Percentiles rank a stretch among this genome's conserved stretches.
Evolutionary conservation across 306 rosid species (phyloP).

Genomic region (Fragaria ananassa): DNA sequence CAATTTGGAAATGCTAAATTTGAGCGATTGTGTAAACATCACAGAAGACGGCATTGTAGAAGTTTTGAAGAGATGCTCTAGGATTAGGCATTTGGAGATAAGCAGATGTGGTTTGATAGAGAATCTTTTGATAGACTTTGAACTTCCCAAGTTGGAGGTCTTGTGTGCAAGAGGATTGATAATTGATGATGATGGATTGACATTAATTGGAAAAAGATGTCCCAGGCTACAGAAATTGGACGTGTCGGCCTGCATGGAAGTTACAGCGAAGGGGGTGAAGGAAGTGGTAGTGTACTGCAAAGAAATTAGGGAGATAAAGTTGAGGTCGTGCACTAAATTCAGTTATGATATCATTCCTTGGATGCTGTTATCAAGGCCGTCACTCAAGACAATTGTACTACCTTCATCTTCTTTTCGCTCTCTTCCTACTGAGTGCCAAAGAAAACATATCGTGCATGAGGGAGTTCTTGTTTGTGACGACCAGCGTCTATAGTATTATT

Average conservation of each 20-base stretch:
- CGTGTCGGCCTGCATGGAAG: slow-evolving; percentile 38
- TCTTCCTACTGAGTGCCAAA: slow-evolving; percentile 28
- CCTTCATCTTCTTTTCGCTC: slow-evolving; percentile 24
- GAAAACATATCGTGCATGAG: slow-evolving; percentile 42
- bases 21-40: slow-evolving; percentile 32
- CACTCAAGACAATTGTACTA: slow-evolving; percentile 50
- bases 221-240: slow-evolving; percentile 38
- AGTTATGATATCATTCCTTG: slow-evolving; percentile 35
- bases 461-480: slow-evolving; percentile 44
- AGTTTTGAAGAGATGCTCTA: slow-evolving; percentile 42
- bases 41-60: slow-evolving; percentile 41
- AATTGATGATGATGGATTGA: slow-evolving; percentile 51
- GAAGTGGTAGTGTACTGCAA: slow-evolving; percentile 50
- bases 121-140: slow-evolving; percentile 34
- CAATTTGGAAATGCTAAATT: slow-evolving; percentile 44
- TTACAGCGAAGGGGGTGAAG: slow-evolving; percentile 58
- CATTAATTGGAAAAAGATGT: slow-evolving; percentile 48
- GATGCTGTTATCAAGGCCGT: slow-evolving; percentile 46
- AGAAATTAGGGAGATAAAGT: slow-evolving; percentile 54
- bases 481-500: neutral
- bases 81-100: slow-evolving; percentile 41
- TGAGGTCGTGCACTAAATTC: slow-evolving; percentile 41
- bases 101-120: slow-evolving; percentile 23
- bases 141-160: slow-evolving; percentile 46
- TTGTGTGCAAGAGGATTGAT: slow-evolving; percentile 34